These are phyloP conservation scores for Punctularia strigosozonata DNA, from an alignment of 768 basidiomycete species.

Conservation along the genomic window DNA sequence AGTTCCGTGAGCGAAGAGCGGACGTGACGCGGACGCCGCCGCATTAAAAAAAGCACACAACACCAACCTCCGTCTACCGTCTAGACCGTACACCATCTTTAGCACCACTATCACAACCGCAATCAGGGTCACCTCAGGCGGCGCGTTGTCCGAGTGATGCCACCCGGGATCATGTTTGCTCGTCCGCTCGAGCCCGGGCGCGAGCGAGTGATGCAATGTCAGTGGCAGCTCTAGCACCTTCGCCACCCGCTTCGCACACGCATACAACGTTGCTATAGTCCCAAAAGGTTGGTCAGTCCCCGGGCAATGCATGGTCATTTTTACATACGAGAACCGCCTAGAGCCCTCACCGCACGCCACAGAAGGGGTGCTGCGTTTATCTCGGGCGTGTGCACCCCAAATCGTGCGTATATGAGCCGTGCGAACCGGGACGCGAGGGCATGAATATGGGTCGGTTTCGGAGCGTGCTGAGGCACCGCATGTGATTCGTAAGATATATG, in stretches of 20 bases:
- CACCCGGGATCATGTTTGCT: constrained; percentile 27
- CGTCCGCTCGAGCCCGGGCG: constrained; percentile 24
- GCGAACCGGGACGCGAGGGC: constrained; percentile 50
- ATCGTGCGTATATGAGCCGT: constrained; percentile 35
- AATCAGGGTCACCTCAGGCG: constrained; percentile 55
- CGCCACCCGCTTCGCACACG: constrained; percentile 47
- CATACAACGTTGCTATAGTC: constrained; percentile 49
- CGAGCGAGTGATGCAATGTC: constrained; percentile 44
- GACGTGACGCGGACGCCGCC: neutral
- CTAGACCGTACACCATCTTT: constrained; percentile 81
- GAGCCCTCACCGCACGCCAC: constrained; percentile 58
- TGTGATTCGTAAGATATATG: constrained; percentile 63
- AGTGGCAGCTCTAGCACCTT: constrained; percentile 45
- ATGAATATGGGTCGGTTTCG: constrained; percentile 47
- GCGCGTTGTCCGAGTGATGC: constrained; percentile 46
- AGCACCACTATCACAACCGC: constrained; percentile 55
- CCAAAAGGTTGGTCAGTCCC: constrained; percentile 8
- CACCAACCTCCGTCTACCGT: constrained; percentile 48
- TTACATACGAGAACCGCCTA: constrained; percentile 68
- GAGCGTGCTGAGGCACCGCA: constrained; percentile 45
- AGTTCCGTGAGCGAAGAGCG: neutral
- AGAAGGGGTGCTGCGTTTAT: constrained; percentile 64
- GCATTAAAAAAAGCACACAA: neutral
- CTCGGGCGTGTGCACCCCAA: constrained; percentile 59
- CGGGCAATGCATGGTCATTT: constrained; percentile 9